Percentiles rank a stretch among this genome's conserved stretches.
Evolutionary conservation across 1,284 basidiomycete species (phyloP).

Genomic region (Schizophyllum commune): DNA sequence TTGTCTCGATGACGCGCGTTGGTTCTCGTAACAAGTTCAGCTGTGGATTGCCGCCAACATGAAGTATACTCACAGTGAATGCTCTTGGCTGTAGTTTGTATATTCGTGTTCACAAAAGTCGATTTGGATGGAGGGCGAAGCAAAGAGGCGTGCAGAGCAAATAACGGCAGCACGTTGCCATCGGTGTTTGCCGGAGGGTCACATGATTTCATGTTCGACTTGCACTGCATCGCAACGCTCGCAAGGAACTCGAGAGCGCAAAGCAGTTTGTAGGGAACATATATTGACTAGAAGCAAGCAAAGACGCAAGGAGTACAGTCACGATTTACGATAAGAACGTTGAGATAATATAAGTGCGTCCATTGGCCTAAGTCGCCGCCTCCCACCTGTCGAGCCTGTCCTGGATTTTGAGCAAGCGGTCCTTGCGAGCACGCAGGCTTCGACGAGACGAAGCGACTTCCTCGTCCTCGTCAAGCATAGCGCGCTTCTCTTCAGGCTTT

Average conservation of each 20-base stretch:
- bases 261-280: too few relatives aligned
- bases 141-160: not conserved
- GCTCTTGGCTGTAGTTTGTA: too few relatives aligned
- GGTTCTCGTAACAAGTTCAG: too few relatives aligned
- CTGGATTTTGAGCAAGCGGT: slow-evolving; percentile 29
- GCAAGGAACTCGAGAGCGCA: too few relatives aligned
- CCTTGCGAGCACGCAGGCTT: slow-evolving; percentile 20
- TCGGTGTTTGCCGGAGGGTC: too few relatives aligned
- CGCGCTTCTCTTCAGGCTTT: slow-evolving; percentile 18
- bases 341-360: not conserved
- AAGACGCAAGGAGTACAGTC: not conserved
- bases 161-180: too few relatives aligned
- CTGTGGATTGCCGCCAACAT: too few relatives aligned
- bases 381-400: slow-evolving; percentile 18
- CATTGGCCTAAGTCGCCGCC: not conserved
- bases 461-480: slow-evolving; percentile 39
- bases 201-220: too few relatives aligned
- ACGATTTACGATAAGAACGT: not conserved
- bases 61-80: too few relatives aligned
- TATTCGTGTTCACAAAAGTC: not conserved
- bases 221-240: too few relatives aligned
- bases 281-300: not conserved
- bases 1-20: too few relatives aligned
- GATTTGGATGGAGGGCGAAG: not conserved
- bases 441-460: slow-evolving; percentile 20